phyloP scores from a whole-genome alignment of 2,329 filamentous ascomycete genomes.

The Venturia oleaginea region DNA sequence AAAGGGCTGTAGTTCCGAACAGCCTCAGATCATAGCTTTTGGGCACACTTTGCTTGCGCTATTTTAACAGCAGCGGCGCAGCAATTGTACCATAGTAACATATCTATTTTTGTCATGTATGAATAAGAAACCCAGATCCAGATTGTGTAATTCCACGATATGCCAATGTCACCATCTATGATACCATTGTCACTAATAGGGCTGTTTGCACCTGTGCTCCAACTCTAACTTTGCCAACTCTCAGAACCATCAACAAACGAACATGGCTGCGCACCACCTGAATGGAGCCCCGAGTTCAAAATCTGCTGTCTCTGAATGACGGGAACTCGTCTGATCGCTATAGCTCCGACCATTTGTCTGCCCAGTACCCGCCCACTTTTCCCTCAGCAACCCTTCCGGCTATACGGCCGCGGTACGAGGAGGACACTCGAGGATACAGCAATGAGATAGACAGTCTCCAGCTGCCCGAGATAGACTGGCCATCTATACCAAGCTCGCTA shows the following conservation, averaged over 20 bases:
- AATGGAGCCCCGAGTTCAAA: conserved; percentile 13
- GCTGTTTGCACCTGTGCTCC: background rate
- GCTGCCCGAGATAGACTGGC: conserved; percentile 10
- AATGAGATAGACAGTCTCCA: conserved; percentile 13
- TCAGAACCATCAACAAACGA: background rate
- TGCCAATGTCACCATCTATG: background rate
- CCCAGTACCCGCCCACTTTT: conserved; percentile 1
- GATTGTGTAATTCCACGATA: background rate
- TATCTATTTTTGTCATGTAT: background rate
- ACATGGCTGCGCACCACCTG: background rate
- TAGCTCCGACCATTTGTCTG: conserved; percentile 2
- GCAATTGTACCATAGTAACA: background rate
- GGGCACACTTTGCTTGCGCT: background rate
- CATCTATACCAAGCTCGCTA: background rate
- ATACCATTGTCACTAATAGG: background rate
- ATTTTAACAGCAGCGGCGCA: background rate
- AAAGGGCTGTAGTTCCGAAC: background rate
- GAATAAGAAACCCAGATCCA: background rate
- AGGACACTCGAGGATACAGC: conserved; percentile 5
- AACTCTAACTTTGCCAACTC: background rate
- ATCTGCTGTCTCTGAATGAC: conserved; percentile 6
- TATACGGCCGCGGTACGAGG: conserved; percentile 8
- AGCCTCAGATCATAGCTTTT: background rate
- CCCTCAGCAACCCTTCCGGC: conserved; percentile 10
- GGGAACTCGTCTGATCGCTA: conserved; percentile 1